These are phyloP conservation scores for Reticulascus tulasneorum DNA, from an alignment of 2,329 filamentous ascomycete genomes.

Conservation along the genomic window DNA sequence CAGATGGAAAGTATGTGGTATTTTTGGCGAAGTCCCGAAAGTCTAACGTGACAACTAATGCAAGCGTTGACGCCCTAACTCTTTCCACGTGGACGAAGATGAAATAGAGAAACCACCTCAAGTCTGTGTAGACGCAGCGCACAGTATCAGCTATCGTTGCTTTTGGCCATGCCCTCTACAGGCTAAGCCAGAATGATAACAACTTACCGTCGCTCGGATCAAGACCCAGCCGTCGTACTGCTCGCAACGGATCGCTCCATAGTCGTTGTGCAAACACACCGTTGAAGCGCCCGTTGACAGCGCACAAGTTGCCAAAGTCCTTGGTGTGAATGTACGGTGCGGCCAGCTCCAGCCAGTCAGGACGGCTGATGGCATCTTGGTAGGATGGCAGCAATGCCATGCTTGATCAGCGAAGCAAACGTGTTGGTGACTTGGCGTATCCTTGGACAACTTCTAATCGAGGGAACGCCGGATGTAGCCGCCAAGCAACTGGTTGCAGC, in stretches of 20 bases:
- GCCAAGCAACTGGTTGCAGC: too few relatives aligned
- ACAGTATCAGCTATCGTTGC: constrained; percentile 1
- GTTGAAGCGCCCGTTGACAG: constrained; percentile 45
- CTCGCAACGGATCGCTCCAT: constrained; percentile 46
- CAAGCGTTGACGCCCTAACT: constrained; percentile 33
- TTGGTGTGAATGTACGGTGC: constrained; percentile 37
- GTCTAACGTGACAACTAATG: constrained; percentile 44
- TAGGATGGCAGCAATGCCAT: constrained; percentile 45
- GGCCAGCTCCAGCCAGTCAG: constrained; percentile 47
- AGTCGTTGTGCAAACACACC: constrained; percentile 45
- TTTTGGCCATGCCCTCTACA: background rate
- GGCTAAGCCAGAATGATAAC: background rate
- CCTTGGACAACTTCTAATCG: too few relatives aligned
- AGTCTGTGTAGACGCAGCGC: constrained; percentile 30
- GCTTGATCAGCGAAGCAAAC: too few relatives aligned
- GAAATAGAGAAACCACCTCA: constrained; percentile 46
- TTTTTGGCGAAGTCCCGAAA: constrained; percentile 38
- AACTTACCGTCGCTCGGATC: constrained; percentile 42
- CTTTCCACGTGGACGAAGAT: constrained; percentile 32
- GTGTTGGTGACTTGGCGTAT: too few relatives aligned
- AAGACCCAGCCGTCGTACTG: constrained; percentile 33
- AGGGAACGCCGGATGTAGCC: too few relatives aligned
- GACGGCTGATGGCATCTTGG: constrained; percentile 40
- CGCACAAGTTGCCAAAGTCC: constrained; percentile 43
- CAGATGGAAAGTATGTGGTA: constrained; percentile 36